These are phyloP conservation scores for Phytophthora europaea DNA, from an alignment of 352 stramenopile genomes.

Conservation along the genomic window DNA sequence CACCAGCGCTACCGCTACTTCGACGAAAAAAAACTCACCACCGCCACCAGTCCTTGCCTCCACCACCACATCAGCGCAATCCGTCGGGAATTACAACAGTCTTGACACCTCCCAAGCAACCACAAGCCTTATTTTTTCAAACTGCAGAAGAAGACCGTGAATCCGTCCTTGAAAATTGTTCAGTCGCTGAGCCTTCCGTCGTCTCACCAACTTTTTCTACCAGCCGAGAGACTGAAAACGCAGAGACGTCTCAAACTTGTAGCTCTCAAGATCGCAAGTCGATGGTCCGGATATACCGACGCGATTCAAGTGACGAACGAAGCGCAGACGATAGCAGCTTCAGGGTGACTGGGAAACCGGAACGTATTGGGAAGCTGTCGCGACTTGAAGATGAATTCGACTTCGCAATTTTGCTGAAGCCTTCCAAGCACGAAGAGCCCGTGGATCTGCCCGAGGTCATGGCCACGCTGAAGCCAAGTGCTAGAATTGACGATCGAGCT, in stretches of 20 bases:
- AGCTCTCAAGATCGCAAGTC: conserved; percentile 7
- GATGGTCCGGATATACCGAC: not conserved
- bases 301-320: conserved; percentile 25
- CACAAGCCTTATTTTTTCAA: conserved; percentile 39
- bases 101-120: conserved; percentile 21
- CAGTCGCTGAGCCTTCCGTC: conserved; percentile 17
- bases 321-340: conserved; percentile 21
- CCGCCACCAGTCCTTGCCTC: conserved; percentile 26
- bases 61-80: conserved; percentile 14
- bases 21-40: conserved; percentile 29
- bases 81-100: conserved; percentile 3
- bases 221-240: conserved; percentile 3
- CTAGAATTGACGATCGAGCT: conserved; percentile 29
- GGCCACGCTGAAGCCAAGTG: conserved; percentile 21
- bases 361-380: conserved; percentile 70
- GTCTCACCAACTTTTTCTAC: conserved; percentile 12
- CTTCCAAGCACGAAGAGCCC: conserved; percentile 74
- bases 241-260: not conserved
- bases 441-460: conserved; percentile 43
- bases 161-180: conserved; percentile 26
- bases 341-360: conserved; percentile 20
- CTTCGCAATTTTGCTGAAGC: conserved; percentile 87
- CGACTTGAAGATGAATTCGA: conserved; percentile 83
- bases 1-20: conserved; percentile 20
- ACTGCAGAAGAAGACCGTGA: conserved; percentile 15